Conservation (phyloP, 164 flowering plant genomes). For the Akebia trifoliata region DNA sequence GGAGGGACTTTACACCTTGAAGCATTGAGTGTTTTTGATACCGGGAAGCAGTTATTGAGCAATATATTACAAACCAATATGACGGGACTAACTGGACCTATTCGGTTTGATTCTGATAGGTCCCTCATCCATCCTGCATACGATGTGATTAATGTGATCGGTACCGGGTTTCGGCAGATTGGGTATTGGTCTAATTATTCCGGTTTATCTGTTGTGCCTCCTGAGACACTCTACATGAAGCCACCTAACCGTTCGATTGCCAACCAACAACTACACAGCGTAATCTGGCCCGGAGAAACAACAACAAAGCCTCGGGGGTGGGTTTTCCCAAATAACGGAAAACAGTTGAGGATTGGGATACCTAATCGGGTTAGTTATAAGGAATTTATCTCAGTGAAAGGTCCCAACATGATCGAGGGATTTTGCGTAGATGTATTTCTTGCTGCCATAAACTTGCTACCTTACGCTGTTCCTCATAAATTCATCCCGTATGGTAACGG, state of each 20-base stretch:
- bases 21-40: constrained; percentile 23
- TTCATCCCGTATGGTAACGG: constrained; percentile 69
- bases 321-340: constrained; percentile 75
- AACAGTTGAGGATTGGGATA: constrained; percentile 57
- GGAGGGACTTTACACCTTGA: constrained; percentile 16
- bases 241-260: constrained; percentile 38
- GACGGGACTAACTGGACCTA: constrained; percentile 41
- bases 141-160: constrained; percentile 64
- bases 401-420: constrained; percentile 46
- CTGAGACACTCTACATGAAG: constrained; percentile 33
- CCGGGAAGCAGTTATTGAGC: constrained; percentile 17
- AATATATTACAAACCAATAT: constrained; percentile 16
- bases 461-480: constrained; percentile 66
- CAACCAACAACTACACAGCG: constrained; percentile 28
- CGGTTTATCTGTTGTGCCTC: constrained; percentile 45
- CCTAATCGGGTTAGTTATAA: constrained; percentile 52
- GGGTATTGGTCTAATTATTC: constrained; percentile 84
- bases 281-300: constrained; percentile 77
- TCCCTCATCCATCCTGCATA: constrained; percentile 49
- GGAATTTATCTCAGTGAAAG: constrained; percentile 51
- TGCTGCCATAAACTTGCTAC: constrained; percentile 59
- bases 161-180: constrained; percentile 48
- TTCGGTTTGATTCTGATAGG: constrained; percentile 41
- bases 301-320: constrained; percentile 68
- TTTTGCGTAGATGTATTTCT: constrained; percentile 78